Conservation (phyloP, 352 stramenopile species). For the Phytophthora hybrid region DNA sequence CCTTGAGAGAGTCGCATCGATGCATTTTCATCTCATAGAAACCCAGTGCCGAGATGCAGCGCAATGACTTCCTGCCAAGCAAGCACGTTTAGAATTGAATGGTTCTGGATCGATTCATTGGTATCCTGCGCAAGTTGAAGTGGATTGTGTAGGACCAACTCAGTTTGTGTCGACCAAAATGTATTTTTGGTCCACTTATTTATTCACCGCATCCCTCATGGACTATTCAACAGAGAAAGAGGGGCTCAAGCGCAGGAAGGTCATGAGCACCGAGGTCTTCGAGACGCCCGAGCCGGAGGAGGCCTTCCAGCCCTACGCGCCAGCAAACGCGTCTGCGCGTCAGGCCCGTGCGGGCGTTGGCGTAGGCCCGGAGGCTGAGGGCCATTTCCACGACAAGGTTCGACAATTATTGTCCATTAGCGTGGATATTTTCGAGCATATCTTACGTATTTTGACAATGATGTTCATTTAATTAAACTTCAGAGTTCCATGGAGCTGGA, state of each 20-base stretch:
- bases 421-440: conserved; percentile 5
- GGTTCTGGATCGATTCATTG: too few relatives aligned
- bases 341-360: conserved; percentile 21
- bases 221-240: conserved; percentile 51
- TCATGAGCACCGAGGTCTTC: conserved; percentile 81
- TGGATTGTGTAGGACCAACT: conserved; percentile 10
- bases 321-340: conserved; percentile 42
- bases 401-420: not conserved
- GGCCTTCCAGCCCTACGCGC: conserved; percentile 67
- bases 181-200: conserved; percentile 16
- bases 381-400: conserved; percentile 72
- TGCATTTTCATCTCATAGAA: not conserved
- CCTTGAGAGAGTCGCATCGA: too few relatives aligned
- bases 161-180: conserved; percentile 4
- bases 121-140: not conserved
- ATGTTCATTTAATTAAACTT: not conserved
- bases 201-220: conserved; percentile 18
- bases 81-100: too few relatives aligned
- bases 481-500: conserved; percentile 72
- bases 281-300: conserved; percentile 77
- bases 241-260: conserved; percentile 52
- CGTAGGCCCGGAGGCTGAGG: conserved; percentile 43
- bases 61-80: too few relatives aligned
- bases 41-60: not conserved
- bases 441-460: conserved; percentile 11